phyloP scores from a whole-genome alignment of 179 eudicot species.

The Vitellaria paradoxa region DNA sequence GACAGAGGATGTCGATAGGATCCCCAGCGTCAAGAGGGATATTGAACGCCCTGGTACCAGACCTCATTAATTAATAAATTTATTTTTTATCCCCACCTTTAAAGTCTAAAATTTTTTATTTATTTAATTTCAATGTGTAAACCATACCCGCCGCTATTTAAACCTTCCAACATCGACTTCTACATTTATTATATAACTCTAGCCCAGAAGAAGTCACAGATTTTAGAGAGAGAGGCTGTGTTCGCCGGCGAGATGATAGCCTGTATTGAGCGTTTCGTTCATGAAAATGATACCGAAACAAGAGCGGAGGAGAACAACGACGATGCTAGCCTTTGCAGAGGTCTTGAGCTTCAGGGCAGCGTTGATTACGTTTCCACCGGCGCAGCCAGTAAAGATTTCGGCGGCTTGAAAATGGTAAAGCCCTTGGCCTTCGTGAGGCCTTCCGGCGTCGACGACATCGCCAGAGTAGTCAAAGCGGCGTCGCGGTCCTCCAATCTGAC shows the following conservation, averaged over 20 bases:
- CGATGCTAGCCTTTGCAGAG: constrained; percentile 5
- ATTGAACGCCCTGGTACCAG: not conserved
- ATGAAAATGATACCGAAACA: constrained; percentile 39
- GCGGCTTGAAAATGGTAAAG: constrained; percentile 44
- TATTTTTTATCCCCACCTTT: too few relatives aligned
- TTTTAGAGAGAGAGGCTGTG: not conserved
- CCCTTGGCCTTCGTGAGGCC: constrained; percentile 60
- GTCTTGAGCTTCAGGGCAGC: constrained; percentile 33
- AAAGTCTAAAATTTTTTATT: not conserved
- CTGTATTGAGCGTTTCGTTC: constrained; percentile 56
- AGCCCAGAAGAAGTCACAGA: too few relatives aligned
- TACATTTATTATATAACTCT: not conserved
- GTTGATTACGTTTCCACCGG: constrained; percentile 32
- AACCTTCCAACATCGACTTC: not conserved
- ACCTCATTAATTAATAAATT: not conserved
- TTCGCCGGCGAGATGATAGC: constrained; percentile 49
- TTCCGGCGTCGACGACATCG: constrained; percentile 37
- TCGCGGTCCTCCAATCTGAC: constrained; percentile 36
- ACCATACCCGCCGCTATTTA: constrained; percentile 23
- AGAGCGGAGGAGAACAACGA: not conserved
- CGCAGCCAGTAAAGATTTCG: constrained; percentile 59
- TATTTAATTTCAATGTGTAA: not conserved
- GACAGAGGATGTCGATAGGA: constrained; percentile 22
- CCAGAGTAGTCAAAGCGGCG: constrained; percentile 31
- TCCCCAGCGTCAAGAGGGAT: constrained; percentile 10